These are phyloP conservation scores for Lepiota brunneoincarnata DNA, from an alignment of 768 basidiomycete species.

Conservation along the genomic window DNA sequence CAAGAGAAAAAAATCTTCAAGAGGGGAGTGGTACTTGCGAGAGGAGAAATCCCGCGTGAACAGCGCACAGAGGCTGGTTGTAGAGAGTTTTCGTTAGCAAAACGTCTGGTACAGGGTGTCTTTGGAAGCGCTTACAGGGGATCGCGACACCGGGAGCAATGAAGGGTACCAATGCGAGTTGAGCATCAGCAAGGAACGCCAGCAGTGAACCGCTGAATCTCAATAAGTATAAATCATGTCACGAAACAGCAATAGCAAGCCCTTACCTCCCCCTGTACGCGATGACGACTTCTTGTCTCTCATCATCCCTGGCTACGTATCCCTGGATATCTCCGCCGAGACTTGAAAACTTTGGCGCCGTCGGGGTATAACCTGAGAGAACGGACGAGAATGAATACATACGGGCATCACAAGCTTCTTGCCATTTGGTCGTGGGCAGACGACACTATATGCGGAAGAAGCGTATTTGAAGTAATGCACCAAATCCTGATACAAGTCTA, in stretches of 20 bases:
- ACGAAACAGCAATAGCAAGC: background rate
- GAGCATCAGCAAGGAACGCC: slow-evolving; percentile 40
- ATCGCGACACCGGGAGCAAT: slow-evolving; percentile 40
- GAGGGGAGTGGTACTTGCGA: slow-evolving; percentile 30
- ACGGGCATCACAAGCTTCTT: slow-evolving; percentile 38
- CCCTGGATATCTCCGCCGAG: slow-evolving; percentile 43
- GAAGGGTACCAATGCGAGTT: slow-evolving; percentile 41
- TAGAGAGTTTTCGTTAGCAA: background rate
- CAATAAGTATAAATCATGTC: too few species aligned
- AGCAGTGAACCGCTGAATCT: slow-evolving; percentile 34
- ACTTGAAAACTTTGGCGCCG: slow-evolving; percentile 35
- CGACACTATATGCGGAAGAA: slow-evolving; percentile 42
- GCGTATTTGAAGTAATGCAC: slow-evolving; percentile 56
- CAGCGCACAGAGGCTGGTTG: slow-evolving; percentile 33
- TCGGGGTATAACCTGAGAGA: background rate
- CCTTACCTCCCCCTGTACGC: slow-evolving; percentile 51
- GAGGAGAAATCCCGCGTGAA: slow-evolving; percentile 50
- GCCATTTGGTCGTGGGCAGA: slow-evolving; percentile 51
- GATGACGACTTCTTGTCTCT: slow-evolving; percentile 44
- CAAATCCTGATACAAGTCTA: slow-evolving; percentile 42
- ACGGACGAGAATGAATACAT: slow-evolving; percentile 2
- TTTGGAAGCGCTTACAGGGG: slow-evolving; percentile 27
- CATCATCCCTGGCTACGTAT: slow-evolving; percentile 47
- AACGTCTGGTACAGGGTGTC: background rate
- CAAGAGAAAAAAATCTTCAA: background rate